Conservation (phyloP, 345 rosid species). For the Carallia pectinifolia region DNA sequence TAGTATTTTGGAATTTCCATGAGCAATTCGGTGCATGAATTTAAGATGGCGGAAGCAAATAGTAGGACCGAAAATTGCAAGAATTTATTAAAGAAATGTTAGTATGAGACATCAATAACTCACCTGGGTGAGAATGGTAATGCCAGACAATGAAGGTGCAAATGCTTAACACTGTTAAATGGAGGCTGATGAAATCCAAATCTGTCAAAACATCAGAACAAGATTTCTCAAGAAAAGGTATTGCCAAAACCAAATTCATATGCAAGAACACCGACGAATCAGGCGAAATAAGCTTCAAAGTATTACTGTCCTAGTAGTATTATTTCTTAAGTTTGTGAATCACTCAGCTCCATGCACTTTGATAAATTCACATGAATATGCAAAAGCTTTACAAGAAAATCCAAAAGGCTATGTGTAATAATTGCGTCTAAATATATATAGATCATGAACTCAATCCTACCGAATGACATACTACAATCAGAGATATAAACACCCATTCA, state of each 20-base stretch:
- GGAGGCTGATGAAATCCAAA: constrained; percentile 96
- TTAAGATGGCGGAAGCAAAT: not conserved
- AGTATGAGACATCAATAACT: not conserved
- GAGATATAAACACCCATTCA: not conserved
- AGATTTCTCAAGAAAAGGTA: constrained; percentile 11
- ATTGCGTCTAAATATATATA: not conserved
- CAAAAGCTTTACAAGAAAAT: not conserved
- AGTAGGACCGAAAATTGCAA: not conserved
- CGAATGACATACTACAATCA: not conserved
- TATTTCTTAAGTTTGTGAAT: not conserved
- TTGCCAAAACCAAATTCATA: not conserved
- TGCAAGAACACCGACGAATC: not conserved
- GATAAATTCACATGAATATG: not conserved
- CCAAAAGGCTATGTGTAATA: not conserved
- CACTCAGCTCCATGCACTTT: not conserved
- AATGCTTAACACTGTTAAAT: constrained; percentile 75
- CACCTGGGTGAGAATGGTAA: constrained; percentile 59
- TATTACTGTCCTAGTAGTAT: not conserved
- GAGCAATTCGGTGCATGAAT: not conserved
- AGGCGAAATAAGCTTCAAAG: constrained; percentile 1
- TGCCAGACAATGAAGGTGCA: constrained; percentile 89
- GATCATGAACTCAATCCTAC: not conserved
- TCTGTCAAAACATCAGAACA: constrained; percentile 30
- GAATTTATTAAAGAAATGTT: not conserved
- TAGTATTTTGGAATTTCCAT: not conserved